phyloP scores from a whole-genome alignment of 1,139 yeast genomes.

The Wickerhamomyces sp. region DNA sequence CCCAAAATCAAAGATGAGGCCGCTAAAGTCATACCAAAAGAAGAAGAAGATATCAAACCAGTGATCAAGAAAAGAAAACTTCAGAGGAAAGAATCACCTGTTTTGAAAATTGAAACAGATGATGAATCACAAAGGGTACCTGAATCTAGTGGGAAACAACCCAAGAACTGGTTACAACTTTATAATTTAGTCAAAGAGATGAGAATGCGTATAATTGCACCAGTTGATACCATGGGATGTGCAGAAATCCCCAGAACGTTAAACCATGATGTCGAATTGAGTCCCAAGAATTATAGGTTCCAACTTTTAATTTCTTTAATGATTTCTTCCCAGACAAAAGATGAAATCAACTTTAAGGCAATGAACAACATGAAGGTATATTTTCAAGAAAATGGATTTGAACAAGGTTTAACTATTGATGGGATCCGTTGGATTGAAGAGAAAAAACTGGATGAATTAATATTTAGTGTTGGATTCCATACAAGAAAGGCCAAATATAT shows the following conservation, averaged over 20 bases:
- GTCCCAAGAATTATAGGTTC: constrained; percentile 52
- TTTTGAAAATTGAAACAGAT: not conserved
- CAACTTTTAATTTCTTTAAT: constrained; percentile 76
- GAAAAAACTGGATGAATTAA: constrained; percentile 53
- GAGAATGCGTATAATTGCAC: constrained; percentile 62
- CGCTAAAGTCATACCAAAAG: not conserved
- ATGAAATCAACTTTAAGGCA: constrained; percentile 75
- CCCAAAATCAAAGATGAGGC: not conserved
- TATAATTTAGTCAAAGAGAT: constrained; percentile 60
- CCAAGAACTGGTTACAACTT: constrained; percentile 47
- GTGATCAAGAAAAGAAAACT: not conserved
- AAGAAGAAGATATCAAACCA: not conserved
- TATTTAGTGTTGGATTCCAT: constrained; percentile 86
- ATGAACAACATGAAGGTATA: constrained; percentile 53
- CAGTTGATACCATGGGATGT: constrained; percentile 90
- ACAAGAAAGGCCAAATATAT: constrained; percentile 70
- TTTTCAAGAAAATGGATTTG: constrained; percentile 33
- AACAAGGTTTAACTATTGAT: constrained; percentile 37
- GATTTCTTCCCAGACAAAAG: constrained; percentile 92
- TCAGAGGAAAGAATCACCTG: too few species aligned
- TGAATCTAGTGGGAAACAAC: constrained; percentile 21
- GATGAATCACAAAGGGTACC: too few species aligned
- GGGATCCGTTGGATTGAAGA: constrained; percentile 50
- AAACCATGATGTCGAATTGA: constrained; percentile 25
- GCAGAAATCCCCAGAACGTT: constrained; percentile 60